phyloP scores from a whole-genome alignment of 495 filamentous ascomycete genomes.

The Aspergillus diversus region DNA sequence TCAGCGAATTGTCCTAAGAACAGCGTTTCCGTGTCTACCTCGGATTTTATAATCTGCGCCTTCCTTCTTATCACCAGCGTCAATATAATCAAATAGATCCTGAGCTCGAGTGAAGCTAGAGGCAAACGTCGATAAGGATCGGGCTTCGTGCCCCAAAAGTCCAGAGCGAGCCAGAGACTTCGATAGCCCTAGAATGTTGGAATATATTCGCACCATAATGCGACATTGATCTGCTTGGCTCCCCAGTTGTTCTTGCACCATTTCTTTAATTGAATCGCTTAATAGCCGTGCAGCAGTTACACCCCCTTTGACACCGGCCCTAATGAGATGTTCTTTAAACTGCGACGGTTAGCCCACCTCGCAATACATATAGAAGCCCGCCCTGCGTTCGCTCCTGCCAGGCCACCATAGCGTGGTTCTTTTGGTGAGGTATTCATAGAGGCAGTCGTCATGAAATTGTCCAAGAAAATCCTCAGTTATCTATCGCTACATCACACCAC shows the following conservation, averaged over 20 bases:
- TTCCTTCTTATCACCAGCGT: constrained; percentile 64
- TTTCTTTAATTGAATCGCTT: constrained; percentile 51
- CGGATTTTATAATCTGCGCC: constrained; percentile 63
- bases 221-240: constrained; percentile 54
- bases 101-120: constrained; percentile 62
- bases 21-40: constrained; percentile 37
- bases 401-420: no score
- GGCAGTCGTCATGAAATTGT: no score
- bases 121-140: constrained; percentile 57
- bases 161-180: constrained; percentile 51
- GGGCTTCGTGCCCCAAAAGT: constrained; percentile 52
- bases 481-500: no score
- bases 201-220: constrained; percentile 64
- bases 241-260: constrained; percentile 49
- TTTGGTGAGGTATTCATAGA: no score
- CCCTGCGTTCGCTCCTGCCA: no score
- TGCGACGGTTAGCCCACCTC: constrained; percentile 13
- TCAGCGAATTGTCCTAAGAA: background rate
- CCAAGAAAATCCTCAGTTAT: no score
- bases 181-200: constrained; percentile 59
- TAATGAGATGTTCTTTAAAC: constrained; percentile 61
- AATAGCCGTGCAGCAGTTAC: constrained; percentile 57
- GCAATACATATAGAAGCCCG: no score
- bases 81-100: constrained; percentile 63
- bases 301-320: constrained; percentile 58